Evolutionary conservation across 179 eudicot genomes (phyloP).

Genomic region (Nepenthes alata): DNA sequence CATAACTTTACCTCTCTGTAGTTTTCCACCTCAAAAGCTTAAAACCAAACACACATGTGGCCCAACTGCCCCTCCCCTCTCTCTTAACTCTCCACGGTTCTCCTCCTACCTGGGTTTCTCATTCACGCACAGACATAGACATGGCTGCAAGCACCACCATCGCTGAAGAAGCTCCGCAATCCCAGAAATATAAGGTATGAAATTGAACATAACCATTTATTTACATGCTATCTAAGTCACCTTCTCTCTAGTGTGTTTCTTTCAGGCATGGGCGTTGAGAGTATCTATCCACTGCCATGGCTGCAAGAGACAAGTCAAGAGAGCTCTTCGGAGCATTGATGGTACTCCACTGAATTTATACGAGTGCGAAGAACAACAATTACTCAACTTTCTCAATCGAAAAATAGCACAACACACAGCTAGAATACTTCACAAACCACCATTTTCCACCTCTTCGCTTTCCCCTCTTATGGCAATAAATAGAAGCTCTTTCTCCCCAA

Average conservation of each 20-base stretch:
- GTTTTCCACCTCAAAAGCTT: too few species aligned
- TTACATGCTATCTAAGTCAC: too few species aligned
- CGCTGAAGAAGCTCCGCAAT: slow-evolving; percentile 16
- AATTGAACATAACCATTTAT: too few species aligned
- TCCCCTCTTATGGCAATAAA: too few species aligned
- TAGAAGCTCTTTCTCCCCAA: too few species aligned
- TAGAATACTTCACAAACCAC: too few species aligned
- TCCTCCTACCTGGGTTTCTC: not conserved
- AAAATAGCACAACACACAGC: too few species aligned
- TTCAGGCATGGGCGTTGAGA: slow-evolving; percentile 58
- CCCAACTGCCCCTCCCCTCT: too few species aligned
- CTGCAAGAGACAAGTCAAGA: slow-evolving; percentile 70
- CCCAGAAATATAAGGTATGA: slow-evolving; percentile 25
- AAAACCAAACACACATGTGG: too few species aligned
- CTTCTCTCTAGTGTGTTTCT: not conserved
- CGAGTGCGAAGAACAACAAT: not conserved
- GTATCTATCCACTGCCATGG: slow-evolving; percentile 74
- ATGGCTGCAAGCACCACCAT: slow-evolving; percentile 19
- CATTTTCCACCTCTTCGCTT: too few species aligned
- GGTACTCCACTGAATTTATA: slow-evolving; percentile 16
- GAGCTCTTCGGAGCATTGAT: slow-evolving; percentile 54
- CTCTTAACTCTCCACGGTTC: slow-evolving; percentile 6
- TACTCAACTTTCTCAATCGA: not conserved
- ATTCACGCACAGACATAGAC: too few species aligned
- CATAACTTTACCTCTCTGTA: too few species aligned